phyloP scores from a whole-genome alignment of 1,139 yeast species.

The Debaryomycetaceae sp. region DNA sequence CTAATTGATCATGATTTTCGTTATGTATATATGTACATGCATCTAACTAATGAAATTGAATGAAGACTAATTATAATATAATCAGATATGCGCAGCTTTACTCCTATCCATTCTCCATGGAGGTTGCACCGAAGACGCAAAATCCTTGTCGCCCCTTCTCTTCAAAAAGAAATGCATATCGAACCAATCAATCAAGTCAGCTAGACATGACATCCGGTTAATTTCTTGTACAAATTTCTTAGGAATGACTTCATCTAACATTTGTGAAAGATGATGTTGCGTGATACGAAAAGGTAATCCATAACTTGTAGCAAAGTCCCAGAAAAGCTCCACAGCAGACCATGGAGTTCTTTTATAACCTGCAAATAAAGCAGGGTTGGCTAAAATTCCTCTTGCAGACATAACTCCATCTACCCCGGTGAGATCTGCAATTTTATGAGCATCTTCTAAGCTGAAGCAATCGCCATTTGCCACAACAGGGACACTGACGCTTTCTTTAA shows the following conservation, averaged over 20 bases:
- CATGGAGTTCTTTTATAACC: slow-evolving; percentile 78
- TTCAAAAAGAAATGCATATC: slow-evolving; percentile 64
- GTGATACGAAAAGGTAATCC: slow-evolving; percentile 81
- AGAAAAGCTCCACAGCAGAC: slow-evolving; percentile 81
- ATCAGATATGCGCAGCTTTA: slow-evolving; percentile 1
- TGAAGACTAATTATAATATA: slow-evolving; percentile 1
- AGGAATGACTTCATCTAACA: slow-evolving; percentile 65
- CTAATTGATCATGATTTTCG: background rate
- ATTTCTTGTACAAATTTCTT: slow-evolving; percentile 56
- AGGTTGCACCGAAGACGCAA: slow-evolving; percentile 57
- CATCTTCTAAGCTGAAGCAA: slow-evolving; percentile 68
- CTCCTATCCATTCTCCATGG: slow-evolving; percentile 38
- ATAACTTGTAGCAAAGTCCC: slow-evolving; percentile 73
- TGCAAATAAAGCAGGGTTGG: slow-evolving; percentile 84
- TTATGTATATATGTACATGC: background rate
- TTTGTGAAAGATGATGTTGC: slow-evolving; percentile 86
- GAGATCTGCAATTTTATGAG: slow-evolving; percentile 51
- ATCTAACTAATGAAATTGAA: background rate
- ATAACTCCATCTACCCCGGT: slow-evolving; percentile 91
- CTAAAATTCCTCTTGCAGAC: slow-evolving; percentile 88
- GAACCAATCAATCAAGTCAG: slow-evolving; percentile 78
- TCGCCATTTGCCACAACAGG: slow-evolving; percentile 98
- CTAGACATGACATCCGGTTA: slow-evolving; percentile 56
- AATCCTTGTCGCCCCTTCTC: slow-evolving; percentile 65
- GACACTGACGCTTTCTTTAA: slow-evolving; percentile 57